These are phyloP conservation scores for Trametes cinnabarina DNA, from an alignment of 768 basidiomycete genomes.

Conservation along the genomic window DNA sequence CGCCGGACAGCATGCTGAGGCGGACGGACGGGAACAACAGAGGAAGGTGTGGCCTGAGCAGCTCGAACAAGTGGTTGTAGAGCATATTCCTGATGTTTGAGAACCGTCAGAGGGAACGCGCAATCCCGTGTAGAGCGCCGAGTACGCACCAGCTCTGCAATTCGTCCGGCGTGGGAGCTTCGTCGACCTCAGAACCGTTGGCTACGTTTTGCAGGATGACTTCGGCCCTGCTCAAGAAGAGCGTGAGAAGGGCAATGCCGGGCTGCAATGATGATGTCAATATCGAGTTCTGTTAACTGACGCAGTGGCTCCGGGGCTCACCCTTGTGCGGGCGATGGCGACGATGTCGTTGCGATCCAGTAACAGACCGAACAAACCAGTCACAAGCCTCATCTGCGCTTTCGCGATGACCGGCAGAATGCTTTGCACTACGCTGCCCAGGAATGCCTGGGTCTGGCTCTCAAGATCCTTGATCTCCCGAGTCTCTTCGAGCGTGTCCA, in stretches of 20 bases:
- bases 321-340: constrained; percentile 74
- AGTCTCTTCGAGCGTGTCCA: constrained; percentile 66
- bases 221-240: constrained; percentile 91
- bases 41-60: constrained; percentile 73
- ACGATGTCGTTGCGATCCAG: constrained; percentile 76
- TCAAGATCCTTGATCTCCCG: constrained; percentile 69
- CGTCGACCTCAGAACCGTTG: constrained; percentile 33
- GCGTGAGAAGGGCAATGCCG: constrained; percentile 85
- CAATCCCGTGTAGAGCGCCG: neutral
- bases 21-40: constrained; percentile 90
- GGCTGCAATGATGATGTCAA: constrained; percentile 51
- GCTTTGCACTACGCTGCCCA: constrained; percentile 82
- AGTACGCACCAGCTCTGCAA: constrained; percentile 67
- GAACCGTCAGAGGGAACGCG: neutral
- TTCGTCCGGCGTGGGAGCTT: constrained; percentile 62
- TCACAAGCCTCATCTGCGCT: constrained; percentile 77
- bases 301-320: constrained; percentile 38
- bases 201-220: constrained; percentile 75
- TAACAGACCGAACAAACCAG: constrained; percentile 81
- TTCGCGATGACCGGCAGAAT: constrained; percentile 79
- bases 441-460: constrained; percentile 86
- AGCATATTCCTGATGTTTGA: constrained; percentile 66
- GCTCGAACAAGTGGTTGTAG: constrained; percentile 84
- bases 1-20: constrained; percentile 44
- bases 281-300: neutral